Conservation (phyloP, 306 rosid species). For the Cyamopsis tetragonoloba region DNA sequence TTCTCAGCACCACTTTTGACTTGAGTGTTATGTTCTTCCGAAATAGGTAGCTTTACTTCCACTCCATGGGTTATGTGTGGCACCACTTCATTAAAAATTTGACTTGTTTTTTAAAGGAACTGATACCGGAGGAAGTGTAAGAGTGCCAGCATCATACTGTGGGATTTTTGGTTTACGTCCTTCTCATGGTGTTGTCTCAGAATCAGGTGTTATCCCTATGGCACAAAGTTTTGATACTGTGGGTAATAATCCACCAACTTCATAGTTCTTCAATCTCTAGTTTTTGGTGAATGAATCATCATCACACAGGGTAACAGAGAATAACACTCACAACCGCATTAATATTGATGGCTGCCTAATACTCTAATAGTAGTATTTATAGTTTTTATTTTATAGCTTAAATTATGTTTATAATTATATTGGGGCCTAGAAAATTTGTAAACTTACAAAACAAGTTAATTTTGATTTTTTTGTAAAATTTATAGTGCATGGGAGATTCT, state of each 20-base stretch:
- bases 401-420: background rate
- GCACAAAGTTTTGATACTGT: slow-evolving; percentile 86
- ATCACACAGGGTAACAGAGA: background rate
- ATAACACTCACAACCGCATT: background rate
- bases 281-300: background rate
- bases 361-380: background rate
- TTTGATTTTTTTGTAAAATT: background rate
- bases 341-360: background rate
- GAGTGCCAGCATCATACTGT: slow-evolving; percentile 84
- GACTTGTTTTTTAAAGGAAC: slow-evolving; percentile 45
- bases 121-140: slow-evolving; percentile 84
- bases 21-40: background rate
- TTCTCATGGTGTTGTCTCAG: slow-evolving; percentile 60
- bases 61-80: background rate
- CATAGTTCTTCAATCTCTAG: background rate
- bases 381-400: too few species aligned
- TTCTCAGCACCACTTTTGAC: background rate
- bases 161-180: slow-evolving; percentile 88
- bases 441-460: background rate
- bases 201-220: slow-evolving; percentile 68
- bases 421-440: background rate
- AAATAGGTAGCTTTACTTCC: slow-evolving; percentile 30
- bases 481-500: background rate
- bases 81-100: background rate
- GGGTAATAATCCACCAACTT: slow-evolving; percentile 41